Evolutionary conservation across 139 green algal species (phyloP).

Genomic region (Chlorella sp.): DNA sequence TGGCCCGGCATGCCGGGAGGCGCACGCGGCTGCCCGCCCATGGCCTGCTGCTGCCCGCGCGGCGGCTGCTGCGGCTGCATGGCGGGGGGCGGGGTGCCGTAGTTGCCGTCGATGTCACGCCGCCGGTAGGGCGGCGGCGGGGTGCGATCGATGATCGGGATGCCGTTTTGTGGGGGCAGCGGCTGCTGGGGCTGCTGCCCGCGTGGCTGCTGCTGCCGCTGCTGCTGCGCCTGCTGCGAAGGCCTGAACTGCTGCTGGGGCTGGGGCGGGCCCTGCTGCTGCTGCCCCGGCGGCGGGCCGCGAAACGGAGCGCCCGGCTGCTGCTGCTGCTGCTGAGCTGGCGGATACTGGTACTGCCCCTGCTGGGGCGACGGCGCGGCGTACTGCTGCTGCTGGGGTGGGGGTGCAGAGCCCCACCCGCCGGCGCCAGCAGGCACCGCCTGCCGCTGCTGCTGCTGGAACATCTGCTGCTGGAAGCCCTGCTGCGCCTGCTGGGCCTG

Average conservation of each 20-base stretch:
- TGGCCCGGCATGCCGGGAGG: not conserved
- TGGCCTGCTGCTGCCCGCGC: not conserved
- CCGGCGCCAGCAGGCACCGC: not conserved
- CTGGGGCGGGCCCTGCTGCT: not conserved
- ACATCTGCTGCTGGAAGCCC: conserved; percentile 19
- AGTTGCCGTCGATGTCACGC: conserved; percentile 9
- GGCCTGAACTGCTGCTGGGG: not conserved
- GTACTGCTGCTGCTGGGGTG: not conserved
- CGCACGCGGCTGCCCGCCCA: not conserved
- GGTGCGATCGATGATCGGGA: conserved; percentile 25
- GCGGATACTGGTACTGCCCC: not conserved
- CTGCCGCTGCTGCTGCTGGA: conserved; percentile 31
- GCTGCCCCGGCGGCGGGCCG: not conserved
- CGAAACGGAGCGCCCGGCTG: not conserved
- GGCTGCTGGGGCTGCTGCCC: not conserved
- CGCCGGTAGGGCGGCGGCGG: conserved; percentile 23
- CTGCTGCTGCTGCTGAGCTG: not conserved
- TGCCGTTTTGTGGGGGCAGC: conserved; percentile 16
- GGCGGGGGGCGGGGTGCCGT: not conserved
- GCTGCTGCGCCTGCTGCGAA: not conserved
- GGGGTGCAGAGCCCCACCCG: conserved; percentile 4
- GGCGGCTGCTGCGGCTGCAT: not conserved
- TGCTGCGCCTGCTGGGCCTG: conserved; percentile 6
- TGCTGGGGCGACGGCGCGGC: not conserved
- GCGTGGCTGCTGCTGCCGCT: not conserved